These are phyloP conservation scores for Taxawa tesnikishii DNA, from an alignment of 2,329 filamentous ascomycete species.

Conservation along the genomic window DNA sequence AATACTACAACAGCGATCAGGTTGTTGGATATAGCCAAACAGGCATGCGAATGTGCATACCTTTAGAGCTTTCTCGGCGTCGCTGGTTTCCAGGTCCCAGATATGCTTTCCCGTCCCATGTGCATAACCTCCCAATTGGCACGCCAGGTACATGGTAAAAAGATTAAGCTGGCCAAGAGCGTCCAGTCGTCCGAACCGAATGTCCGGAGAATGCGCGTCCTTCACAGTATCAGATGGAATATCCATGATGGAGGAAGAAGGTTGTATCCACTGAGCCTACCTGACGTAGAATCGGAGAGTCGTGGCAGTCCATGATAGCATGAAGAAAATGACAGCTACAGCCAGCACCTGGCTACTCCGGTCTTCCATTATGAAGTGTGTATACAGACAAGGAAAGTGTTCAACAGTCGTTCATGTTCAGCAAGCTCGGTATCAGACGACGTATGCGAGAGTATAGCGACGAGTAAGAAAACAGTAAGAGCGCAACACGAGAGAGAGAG, in stretches of 20 bases:
- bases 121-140: neutral
- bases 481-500: too few species aligned
- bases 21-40: neutral
- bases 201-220: neutral
- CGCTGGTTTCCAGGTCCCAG: neutral
- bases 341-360: neutral
- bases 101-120: neutral
- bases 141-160: neutral
- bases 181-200: neutral
- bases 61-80: neutral
- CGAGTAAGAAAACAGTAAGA: too few species aligned
- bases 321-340: neutral
- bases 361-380: neutral
- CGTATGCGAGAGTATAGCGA: too few species aligned
- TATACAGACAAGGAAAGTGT: too few species aligned
- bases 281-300: neutral
- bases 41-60: neutral
- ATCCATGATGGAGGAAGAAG: too few species aligned
- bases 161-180: neutral
- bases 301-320: neutral
- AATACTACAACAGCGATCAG: conserved; percentile 22
- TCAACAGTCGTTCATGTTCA: too few species aligned
- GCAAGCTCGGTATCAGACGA: too few species aligned
- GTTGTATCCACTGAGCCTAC: too few species aligned
- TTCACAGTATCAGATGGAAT: too few species aligned